Evolutionary conservation across 2,329 filamentous ascomycete species (phyloP), one percentile per base, ranked within the genome.

Genomic region (Domatiomyces globalis): DNA sequence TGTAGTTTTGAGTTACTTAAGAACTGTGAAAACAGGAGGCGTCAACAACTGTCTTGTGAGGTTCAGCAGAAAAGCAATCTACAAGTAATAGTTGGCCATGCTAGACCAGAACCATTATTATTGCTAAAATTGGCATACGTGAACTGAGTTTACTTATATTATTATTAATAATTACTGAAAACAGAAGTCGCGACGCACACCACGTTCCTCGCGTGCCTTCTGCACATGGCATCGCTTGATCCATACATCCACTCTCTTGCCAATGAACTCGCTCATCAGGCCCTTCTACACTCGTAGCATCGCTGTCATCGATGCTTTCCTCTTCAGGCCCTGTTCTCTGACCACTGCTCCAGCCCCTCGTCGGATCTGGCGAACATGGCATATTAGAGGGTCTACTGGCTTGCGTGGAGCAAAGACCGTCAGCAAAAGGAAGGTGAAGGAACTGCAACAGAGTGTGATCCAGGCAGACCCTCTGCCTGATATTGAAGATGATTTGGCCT

Each of bases 391-490:
- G 33, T 39, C 33, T 39, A 5, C 12, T 15, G 33, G 10, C 33
- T 12, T 15, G 9, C 45, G 45, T 9, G 57, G 57, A 19, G 58
- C 52, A 18, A 61, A 60, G 48, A 57, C 58, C 19, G 53, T 51
- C 29, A 49, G 58, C 15, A 56, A 51, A 47, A 56, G 49, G 51
- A 71, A 69, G 45, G 58, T 72, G 20, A 68, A 72, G 54, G 70
- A 77, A 22, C 66, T 81, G 27, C 76, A 75, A 4, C 79, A 83
- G 63, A 79, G 79, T 4, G 62, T 68, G 4, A 64, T 83, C 43
- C 67, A 72, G 44, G 57, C 69, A 25, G 61, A 67, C 19, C 65
- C 72, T 5, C 62, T 69, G 6, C 67, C 67, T 49, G 61, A 71
- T 51, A 65, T 69, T 33, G 65, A 67, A 48, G 64, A 70, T 44